Percentiles rank a stretch among this genome's conserved stretches.
Evolutionary conservation across 169 alveolate species (phyloP).

Genomic region (Cytauxzoon felis): DNA sequence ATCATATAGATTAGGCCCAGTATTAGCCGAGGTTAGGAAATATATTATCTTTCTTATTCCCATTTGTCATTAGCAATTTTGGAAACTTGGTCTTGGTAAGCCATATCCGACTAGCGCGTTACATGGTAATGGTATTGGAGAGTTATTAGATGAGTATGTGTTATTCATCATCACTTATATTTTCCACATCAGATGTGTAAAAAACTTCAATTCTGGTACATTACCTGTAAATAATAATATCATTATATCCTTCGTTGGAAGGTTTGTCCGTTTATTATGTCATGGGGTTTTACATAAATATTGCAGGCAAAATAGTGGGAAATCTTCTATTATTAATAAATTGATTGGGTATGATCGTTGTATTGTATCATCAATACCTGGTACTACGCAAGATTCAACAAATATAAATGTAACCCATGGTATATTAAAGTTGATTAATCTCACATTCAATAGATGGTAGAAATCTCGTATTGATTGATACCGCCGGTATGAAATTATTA

Average conservation of each 20-base stretch:
- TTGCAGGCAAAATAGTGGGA: conserved; percentile 73
- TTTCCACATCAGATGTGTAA: conserved; percentile 56
- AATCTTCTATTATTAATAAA: conserved; percentile 65
- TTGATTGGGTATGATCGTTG: conserved; percentile 63
- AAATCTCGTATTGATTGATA: conserved; percentile 24
- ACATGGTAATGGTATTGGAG: conserved; percentile 74
- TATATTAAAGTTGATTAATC: neutral
- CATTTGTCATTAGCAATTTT: conserved; percentile 52
- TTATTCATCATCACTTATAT: neutral
- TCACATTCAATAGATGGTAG: neutral
- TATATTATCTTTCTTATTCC: neutral
- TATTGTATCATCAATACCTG: conserved; percentile 74
- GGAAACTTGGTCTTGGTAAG: conserved; percentile 72
- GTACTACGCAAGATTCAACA: conserved; percentile 74
- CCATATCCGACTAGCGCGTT: conserved; percentile 75
- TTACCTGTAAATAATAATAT: conserved; percentile 42
- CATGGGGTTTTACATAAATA: no score
- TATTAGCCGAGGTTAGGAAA: conserved; percentile 70
- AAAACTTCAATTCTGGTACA: conserved; percentile 28
- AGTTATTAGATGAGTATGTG: conserved; percentile 58
- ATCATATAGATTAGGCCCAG: conserved; percentile 67
- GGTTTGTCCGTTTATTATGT: conserved; percentile 27
- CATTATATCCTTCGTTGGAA: conserved; percentile 51
- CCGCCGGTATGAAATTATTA: conserved; percentile 55
- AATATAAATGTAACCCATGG: conserved; percentile 60